phyloP scores from a whole-genome alignment of 371 early-diverging fungal species.

The Sporodiniella umbellata region DNA sequence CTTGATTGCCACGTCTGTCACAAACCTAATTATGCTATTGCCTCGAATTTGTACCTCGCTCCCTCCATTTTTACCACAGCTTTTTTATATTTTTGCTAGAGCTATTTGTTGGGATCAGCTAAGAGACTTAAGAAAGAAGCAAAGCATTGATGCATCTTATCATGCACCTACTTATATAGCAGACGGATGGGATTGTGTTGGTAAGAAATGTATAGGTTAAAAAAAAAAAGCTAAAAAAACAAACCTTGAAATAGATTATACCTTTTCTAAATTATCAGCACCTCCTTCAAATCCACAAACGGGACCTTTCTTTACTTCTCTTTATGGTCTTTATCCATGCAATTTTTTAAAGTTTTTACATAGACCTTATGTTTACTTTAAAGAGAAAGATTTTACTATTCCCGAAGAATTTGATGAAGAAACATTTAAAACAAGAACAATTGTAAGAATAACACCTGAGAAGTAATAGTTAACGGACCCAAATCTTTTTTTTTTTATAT shows the following conservation, averaged over 20 bases:
- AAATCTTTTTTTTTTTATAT: neutral
- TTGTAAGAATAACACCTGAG: too few relatives aligned
- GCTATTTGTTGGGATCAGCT: slow-evolving; percentile 64
- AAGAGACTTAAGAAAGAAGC: slow-evolving; percentile 42
- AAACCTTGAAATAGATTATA: slow-evolving; percentile 49
- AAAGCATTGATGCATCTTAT: slow-evolving; percentile 17
- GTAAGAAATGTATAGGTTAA: too few relatives aligned
- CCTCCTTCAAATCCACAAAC: slow-evolving; percentile 54
- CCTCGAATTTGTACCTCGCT: slow-evolving; percentile 63
- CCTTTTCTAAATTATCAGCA: slow-evolving; percentile 51
- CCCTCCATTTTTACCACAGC: slow-evolving; percentile 51
- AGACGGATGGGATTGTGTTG: slow-evolving; percentile 48
- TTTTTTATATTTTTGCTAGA: slow-evolving; percentile 59
- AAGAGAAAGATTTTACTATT: slow-evolving; percentile 24
- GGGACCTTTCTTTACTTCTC: slow-evolving; percentile 57
- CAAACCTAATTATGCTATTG: slow-evolving; percentile 62
- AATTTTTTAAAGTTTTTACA: slow-evolving; percentile 58
- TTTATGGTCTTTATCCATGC: slow-evolving; percentile 68
- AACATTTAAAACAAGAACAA: slow-evolving; percentile 39
- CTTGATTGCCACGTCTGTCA: slow-evolving; percentile 57
- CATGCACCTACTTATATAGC: slow-evolving; percentile 12
- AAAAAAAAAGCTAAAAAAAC: too few relatives aligned
- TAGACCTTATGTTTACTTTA: slow-evolving; percentile 49
- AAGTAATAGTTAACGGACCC: too few relatives aligned
- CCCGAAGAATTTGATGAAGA: slow-evolving; percentile 55